These are phyloP conservation scores for Colletotrichum tamarilloi DNA, from an alignment of 2,329 filamentous ascomycete species.

Conservation along the genomic window DNA sequence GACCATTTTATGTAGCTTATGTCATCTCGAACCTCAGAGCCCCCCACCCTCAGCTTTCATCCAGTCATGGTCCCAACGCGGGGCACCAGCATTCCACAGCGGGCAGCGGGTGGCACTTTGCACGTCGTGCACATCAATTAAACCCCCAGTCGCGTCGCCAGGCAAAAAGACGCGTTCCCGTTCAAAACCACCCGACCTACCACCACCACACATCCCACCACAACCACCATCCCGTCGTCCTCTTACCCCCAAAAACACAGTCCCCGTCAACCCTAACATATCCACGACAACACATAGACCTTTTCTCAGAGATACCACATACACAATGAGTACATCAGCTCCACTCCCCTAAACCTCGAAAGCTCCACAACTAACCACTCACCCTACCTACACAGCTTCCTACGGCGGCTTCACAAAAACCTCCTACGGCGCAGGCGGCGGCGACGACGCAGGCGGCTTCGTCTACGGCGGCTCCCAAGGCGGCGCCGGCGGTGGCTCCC, in stretches of 20 bases:
- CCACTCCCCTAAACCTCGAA: too few species aligned
- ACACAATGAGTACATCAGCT: slow-evolving; percentile 2
- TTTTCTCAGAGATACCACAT: background rate
- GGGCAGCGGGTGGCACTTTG: background rate
- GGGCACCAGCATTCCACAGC: slow-evolving; percentile 16
- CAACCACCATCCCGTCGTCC: background rate
- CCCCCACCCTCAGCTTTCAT: background rate
- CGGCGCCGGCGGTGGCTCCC: slow-evolving; percentile 68
- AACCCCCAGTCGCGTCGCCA: slow-evolving; percentile 29
- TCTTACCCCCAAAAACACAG: slow-evolving; percentile 8
- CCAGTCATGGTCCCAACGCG: background rate
- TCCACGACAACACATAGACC: background rate
- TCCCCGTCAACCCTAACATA: background rate
- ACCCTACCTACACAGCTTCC: slow-evolving; percentile 49
- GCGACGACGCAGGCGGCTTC: slow-evolving; percentile 72
- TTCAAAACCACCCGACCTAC: slow-evolving; percentile 29
- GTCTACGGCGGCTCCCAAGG: slow-evolving; percentile 70
- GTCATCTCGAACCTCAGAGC: background rate
- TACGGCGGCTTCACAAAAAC: slow-evolving; percentile 55
- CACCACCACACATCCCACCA: slow-evolving; percentile 46
- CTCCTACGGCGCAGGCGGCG: slow-evolving; percentile 66
- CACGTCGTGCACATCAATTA: slow-evolving; percentile 26
- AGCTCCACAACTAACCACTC: background rate
- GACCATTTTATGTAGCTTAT: background rate
- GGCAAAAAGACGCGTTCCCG: slow-evolving; percentile 28